Evolutionary conservation across 306 rosid genomes (phyloP).

Genomic region (Corylus avellana): DNA sequence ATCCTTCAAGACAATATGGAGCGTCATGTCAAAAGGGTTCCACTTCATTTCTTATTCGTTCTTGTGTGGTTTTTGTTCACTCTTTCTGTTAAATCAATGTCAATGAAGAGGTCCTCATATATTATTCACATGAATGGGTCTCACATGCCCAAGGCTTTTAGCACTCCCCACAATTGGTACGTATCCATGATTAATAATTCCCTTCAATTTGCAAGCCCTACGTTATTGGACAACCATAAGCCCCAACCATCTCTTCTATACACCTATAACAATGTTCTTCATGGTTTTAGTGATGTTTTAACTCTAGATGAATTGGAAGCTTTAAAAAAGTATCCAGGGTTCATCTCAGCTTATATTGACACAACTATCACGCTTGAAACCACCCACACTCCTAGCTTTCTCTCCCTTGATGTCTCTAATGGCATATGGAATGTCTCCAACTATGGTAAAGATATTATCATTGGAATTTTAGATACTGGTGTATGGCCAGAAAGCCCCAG

Average conservation of each 20-base stretch:
- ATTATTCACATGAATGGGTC: neutral
- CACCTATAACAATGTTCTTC: conserved; percentile 11
- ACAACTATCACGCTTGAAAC: neutral
- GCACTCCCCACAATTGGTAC: conserved; percentile 2
- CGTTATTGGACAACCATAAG: neutral
- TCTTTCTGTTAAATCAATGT: no score
- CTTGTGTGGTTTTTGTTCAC: no score
- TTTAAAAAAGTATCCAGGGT: neutral
- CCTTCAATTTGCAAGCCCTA: neutral
- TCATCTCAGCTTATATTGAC: neutral
- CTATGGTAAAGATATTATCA: neutral
- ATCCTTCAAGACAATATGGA: no score
- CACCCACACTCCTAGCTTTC: conserved; percentile 4
- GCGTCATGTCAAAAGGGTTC: no score
- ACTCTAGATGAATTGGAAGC: neutral
- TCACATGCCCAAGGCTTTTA: conserved; percentile 5
- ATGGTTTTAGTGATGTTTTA: conserved; percentile 3
- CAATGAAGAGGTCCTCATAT: neutral
- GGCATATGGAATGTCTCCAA: conserved; percentile 9
- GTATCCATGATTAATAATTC: neutral
- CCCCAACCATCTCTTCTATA: neutral
- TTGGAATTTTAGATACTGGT: neutral
- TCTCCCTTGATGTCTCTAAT: conserved; percentile 11
- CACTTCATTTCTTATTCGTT: no score
- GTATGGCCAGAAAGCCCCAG: neutral